These are phyloP conservation scores for Orbilia blumenaviensis DNA, from an alignment of 2,329 filamentous ascomycete species.

Conservation along the genomic window DNA sequence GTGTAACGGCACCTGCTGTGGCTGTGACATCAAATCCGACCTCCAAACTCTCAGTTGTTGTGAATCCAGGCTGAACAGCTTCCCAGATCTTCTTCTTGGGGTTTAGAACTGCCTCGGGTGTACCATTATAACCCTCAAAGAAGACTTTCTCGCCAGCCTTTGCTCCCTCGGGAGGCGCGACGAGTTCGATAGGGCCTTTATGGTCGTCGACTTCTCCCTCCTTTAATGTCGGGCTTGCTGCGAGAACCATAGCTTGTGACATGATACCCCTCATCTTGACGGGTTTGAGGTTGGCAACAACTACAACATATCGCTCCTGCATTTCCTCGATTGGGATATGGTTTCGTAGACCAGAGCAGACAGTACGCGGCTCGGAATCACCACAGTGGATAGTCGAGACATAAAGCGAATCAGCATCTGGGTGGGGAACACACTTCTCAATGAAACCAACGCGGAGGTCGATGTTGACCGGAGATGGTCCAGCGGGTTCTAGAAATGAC, in stretches of 20 bases:
- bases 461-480: conserved; percentile 83
- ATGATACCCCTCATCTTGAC: conserved; percentile 97
- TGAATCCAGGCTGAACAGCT: conserved; percentile 94
- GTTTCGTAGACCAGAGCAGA: conserved; percentile 96
- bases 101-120: conserved; percentile 92
- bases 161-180: conserved; percentile 79
- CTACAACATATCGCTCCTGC: conserved; percentile 93
- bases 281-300: conserved; percentile 97
- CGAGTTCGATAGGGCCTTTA: conserved; percentile 91
- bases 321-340: conserved; percentile 92
- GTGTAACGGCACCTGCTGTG: conserved; percentile 71
- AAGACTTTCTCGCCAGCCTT: conserved; percentile 86
- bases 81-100: conserved; percentile 99
- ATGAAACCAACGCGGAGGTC: conserved; percentile 97
- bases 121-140: conserved; percentile 93
- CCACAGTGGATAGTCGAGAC: conserved; percentile 96
- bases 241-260: conserved; percentile 88
- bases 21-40: conserved; percentile 83
- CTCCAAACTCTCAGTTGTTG: conserved; percentile 80
- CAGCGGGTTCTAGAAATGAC: conserved; percentile 68
- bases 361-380: conserved; percentile 85
- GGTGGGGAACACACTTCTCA: conserved; percentile 92
- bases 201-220: conserved; percentile 80
- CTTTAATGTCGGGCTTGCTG: conserved; percentile 82
- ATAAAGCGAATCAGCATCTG: conserved; percentile 93